Conservation (phyloP, 164 flowering plant species). For the Amborella trichopoda region DNA sequence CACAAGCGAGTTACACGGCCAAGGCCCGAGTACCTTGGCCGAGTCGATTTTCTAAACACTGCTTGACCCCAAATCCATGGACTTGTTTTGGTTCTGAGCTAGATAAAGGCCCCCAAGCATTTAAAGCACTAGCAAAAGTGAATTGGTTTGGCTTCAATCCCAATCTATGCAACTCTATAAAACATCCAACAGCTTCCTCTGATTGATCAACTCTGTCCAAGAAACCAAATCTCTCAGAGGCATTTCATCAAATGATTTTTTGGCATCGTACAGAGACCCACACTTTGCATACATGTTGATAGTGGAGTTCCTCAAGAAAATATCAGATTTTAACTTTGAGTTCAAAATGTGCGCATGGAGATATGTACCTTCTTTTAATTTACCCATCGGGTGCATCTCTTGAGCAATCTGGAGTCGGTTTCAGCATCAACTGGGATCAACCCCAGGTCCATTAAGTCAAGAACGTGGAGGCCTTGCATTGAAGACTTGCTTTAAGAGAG, state of each 20-base stretch:
- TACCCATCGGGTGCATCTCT: conserved; percentile 34
- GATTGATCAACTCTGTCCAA: conserved; percentile 47
- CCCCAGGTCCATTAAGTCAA: conserved; percentile 39
- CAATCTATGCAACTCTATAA: conserved; percentile 29
- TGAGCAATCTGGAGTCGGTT: conserved; percentile 33
- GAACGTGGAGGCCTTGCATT: conserved; percentile 30
- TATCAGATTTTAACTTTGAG: conserved; percentile 26
- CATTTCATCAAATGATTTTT: conserved; percentile 41
- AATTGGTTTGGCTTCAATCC: conserved; percentile 49
- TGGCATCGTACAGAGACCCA: conserved; percentile 35
- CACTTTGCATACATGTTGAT: conserved; percentile 59
- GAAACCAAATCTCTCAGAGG: conserved; percentile 36
- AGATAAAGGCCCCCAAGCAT: conserved; percentile 29
- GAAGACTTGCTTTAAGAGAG: conserved; percentile 19
- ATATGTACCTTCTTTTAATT: conserved; percentile 28
- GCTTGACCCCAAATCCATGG: conserved; percentile 38
- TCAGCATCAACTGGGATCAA: conserved; percentile 22
- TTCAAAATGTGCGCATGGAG: conserved; percentile 35
- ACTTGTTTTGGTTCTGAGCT: conserved; percentile 17
- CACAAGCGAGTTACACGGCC: conserved; percentile 49
- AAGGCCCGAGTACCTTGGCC: too few species aligned
- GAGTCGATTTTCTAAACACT: conserved; percentile 26
- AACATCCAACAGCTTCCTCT: conserved; percentile 33
- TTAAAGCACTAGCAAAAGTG: conserved; percentile 49
- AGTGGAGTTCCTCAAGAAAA: conserved; percentile 22